Evolutionary conservation across 2,329 filamentous ascomycete species (phyloP).

Genomic region (Colletotrichum echinochloae): DNA sequence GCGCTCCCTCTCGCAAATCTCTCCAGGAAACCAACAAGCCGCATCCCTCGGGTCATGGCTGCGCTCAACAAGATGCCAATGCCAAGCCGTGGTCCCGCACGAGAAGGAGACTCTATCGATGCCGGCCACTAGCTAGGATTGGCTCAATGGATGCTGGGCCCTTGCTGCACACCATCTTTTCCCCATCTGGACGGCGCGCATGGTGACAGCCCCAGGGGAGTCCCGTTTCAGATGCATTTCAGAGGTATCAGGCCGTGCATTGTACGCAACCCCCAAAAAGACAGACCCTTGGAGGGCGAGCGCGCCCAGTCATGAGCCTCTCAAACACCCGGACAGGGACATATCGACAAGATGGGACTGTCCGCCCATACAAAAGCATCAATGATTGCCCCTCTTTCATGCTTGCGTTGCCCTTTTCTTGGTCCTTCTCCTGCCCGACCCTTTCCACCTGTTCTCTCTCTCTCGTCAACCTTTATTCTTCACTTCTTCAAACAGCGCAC

Average conservation of each 20-base stretch:
- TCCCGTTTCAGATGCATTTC: slow-evolving; percentile 53
- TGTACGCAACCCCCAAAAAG: slow-evolving; percentile 18
- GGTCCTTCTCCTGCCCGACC: slow-evolving; percentile 28
- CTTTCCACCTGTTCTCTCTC: slow-evolving; percentile 14
- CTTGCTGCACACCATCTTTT: slow-evolving; percentile 39
- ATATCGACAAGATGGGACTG: slow-evolving; percentile 31
- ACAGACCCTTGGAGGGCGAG: slow-evolving; percentile 13
- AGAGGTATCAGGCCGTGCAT: slow-evolving; percentile 45
- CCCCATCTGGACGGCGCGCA: slow-evolving; percentile 41
- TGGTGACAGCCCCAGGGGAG: slow-evolving; percentile 45
- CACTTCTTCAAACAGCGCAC: slow-evolving; percentile 39
- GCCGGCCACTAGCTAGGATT: slow-evolving; percentile 34
- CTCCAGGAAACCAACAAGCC: slow-evolving; percentile 4
- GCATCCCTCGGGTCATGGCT: neutral
- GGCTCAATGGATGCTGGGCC: slow-evolving; percentile 31
- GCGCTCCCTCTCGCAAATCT: neutral
- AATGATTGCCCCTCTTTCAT: slow-evolving; percentile 38
- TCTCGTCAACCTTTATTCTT: slow-evolving; percentile 15
- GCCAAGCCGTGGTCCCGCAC: slow-evolving; percentile 26
- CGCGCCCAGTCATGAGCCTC: slow-evolving; percentile 36
- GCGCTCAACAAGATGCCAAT: neutral
- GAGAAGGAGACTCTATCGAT: slow-evolving; percentile 32
- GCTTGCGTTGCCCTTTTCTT: slow-evolving; percentile 37
- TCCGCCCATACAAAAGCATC: slow-evolving; percentile 38
- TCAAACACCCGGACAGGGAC: slow-evolving; percentile 33